A percentile compares a stretch with the other conserved stretches of the same genome.
Conservation (phyloP, 2,329 filamentous ascomycete genomes). For the Talaromyces sp. region DNA sequence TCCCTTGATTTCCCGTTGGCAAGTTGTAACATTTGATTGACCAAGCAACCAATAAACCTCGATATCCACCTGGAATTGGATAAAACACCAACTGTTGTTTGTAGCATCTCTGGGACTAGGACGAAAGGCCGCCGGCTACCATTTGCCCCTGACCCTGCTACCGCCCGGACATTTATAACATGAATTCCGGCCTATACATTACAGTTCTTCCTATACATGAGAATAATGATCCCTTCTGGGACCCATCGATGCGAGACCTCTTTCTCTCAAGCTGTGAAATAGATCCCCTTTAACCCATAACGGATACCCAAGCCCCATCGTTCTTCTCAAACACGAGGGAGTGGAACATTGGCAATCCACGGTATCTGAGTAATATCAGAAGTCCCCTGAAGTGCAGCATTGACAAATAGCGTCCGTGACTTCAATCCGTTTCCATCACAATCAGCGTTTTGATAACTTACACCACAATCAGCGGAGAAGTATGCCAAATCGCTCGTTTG, state of each 20-base stretch:
- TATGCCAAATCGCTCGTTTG: constrained; percentile 40
- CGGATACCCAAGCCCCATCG: background rate
- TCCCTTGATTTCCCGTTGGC: background rate
- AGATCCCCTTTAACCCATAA: background rate
- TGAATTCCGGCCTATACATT: background rate
- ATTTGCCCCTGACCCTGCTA: background rate
- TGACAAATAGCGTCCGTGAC: constrained; percentile 59
- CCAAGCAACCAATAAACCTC: background rate
- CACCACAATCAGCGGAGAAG: constrained; percentile 35
- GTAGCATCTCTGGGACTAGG: background rate
- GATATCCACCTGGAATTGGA: background rate
- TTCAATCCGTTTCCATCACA: constrained; percentile 28
- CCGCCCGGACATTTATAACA: background rate
- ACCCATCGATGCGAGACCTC: background rate
- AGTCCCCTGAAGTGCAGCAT: constrained; percentile 56
- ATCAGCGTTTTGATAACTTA: no score
- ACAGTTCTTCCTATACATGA: background rate
- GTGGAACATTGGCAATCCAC: background rate
- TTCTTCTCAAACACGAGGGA: background rate
- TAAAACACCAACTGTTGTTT: background rate
- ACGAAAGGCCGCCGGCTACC: background rate
- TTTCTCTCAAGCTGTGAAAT: background rate
- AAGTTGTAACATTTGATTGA: background rate
- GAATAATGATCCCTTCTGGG: background rate
- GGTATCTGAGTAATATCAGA: background rate